Evolutionary conservation across 208 protist genomes (phyloP).

Genomic region (Leptomonas seymouri): DNA sequence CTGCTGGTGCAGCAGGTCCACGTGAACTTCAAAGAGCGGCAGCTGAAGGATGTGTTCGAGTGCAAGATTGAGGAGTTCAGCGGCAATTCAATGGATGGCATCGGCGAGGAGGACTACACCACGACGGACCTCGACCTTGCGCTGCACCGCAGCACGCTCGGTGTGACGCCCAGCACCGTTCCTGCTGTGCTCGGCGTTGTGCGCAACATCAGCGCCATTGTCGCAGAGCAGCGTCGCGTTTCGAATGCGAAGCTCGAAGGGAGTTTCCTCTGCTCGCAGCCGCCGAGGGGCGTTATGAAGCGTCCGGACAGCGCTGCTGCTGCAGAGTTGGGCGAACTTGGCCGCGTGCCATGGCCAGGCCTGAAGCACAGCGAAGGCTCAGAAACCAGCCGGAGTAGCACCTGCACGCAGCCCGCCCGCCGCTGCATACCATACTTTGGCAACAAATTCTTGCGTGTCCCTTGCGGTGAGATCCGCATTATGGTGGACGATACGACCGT

Average conservation of each 20-base stretch:
- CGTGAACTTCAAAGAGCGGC: slow-evolving; percentile 86
- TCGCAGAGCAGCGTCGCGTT: slow-evolving; percentile 52
- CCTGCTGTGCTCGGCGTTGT: slow-evolving; percentile 65
- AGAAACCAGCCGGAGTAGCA: slow-evolving; percentile 7
- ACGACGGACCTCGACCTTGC: slow-evolving; percentile 52
- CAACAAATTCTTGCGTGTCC: slow-evolving; percentile 56
- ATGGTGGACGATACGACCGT: slow-evolving; percentile 60
- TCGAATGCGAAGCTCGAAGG: slow-evolving; percentile 36
- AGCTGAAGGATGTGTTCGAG: slow-evolving; percentile 87
- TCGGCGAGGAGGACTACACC: slow-evolving; percentile 60
- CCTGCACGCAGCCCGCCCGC: slow-evolving; percentile 14
- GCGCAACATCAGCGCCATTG: slow-evolving; percentile 52
- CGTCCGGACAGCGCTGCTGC: not conserved
- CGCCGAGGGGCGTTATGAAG: not conserved
- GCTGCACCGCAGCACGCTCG: slow-evolving; percentile 50
- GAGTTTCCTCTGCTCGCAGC: slow-evolving; percentile 7
- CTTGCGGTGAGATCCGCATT: slow-evolving; percentile 71
- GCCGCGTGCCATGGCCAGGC: not conserved
- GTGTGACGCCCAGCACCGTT: slow-evolving; percentile 79
- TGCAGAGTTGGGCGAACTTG: not conserved
- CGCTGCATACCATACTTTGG: slow-evolving; percentile 69
- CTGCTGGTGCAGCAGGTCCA: slow-evolving; percentile 56
- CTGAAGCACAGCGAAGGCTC: not conserved
- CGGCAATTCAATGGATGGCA: slow-evolving; percentile 71
- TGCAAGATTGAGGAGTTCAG: slow-evolving; percentile 50